Conservation (phyloP, 331 rosid species). For the Acacia concinna region DNA sequence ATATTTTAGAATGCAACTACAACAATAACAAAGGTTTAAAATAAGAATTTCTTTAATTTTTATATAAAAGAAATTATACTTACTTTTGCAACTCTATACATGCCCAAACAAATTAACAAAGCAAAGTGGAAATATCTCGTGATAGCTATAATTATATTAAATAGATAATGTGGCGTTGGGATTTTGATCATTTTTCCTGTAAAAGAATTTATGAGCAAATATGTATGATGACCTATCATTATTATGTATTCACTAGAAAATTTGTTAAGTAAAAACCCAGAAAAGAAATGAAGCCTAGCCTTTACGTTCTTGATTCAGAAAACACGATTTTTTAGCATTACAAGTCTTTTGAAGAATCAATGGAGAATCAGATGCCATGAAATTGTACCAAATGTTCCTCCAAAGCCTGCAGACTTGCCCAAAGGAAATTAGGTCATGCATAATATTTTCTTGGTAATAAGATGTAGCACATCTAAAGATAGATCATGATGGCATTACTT, state of each 20-base stretch:
- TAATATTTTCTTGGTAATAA: slow-evolving; percentile 5
- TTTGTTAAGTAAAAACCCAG: neutral
- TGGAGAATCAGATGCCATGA: slow-evolving; percentile 21
- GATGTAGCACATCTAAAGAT: slow-evolving; percentile 5
- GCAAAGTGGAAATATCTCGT: no score
- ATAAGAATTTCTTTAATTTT: no score
- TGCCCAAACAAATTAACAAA: no score
- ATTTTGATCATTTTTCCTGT: neutral
- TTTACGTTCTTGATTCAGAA: neutral
- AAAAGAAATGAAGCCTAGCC: neutral
- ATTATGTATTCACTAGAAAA: slow-evolving; percentile 10
- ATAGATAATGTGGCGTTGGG: neutral
- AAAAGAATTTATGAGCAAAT: slow-evolving; percentile 24
- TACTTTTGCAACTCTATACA: no score
- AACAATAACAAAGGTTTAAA: no score
- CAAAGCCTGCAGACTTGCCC: slow-evolving; percentile 9
- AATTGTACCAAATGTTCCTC: neutral
- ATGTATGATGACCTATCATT: neutral
- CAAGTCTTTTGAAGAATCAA: neutral
- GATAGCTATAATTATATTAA: no score
- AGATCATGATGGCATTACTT: neutral
- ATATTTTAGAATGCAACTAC: no score
- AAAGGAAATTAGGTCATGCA: neutral
- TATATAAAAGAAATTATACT: no score
- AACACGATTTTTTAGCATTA: neutral